Evolutionary conservation across 1,284 basidiomycete species (phyloP).

Genomic region (Cryptococcus amylolentus): DNA sequence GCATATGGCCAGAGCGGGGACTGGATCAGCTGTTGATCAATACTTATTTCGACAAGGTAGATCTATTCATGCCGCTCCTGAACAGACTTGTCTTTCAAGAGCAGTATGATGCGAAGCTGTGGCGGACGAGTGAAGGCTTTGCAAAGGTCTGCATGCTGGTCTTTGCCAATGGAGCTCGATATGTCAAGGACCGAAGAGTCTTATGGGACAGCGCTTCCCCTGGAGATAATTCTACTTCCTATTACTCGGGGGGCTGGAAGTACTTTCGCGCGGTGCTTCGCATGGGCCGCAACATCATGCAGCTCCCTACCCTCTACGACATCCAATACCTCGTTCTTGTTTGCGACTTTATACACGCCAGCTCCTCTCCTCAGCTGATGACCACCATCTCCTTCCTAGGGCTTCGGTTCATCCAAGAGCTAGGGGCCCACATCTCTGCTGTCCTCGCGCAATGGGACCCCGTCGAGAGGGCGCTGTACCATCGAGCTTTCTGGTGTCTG

Average conservation of each 20-base stretch:
- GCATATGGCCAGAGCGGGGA: constrained; percentile 53
- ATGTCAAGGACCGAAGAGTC: constrained; percentile 50
- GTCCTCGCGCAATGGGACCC: constrained; percentile 35
- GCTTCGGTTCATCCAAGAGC: constrained; percentile 58
- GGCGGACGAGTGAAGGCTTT: constrained; percentile 61
- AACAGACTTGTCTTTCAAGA: constrained; percentile 71
- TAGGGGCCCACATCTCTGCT: constrained; percentile 45
- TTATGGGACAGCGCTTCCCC: too few species aligned
- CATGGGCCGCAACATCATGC: constrained; percentile 55
- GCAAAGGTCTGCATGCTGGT: constrained; percentile 67
- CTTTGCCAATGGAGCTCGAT: constrained; percentile 69
- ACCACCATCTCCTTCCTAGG: constrained; percentile 70
- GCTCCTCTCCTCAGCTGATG: constrained; percentile 64
- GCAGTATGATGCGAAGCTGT: constrained; percentile 58
- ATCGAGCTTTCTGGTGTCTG: constrained; percentile 71
- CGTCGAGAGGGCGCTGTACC: constrained; percentile 65
- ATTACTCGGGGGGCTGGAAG: constrained; percentile 67
- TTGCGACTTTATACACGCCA: constrained; percentile 54
- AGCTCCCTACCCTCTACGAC: constrained; percentile 65
- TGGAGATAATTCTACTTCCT: constrained; percentile 27
- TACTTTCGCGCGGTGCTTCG: constrained; percentile 65
- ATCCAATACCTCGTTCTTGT: constrained; percentile 60
- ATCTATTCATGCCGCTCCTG: constrained; percentile 64
- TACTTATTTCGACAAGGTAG: constrained; percentile 64
- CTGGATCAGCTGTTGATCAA: constrained; percentile 62